Base-by-base conservation (phyloP, 2,329 filamentous ascomycete genomes). In the Aspergillus flavus region DNA sequence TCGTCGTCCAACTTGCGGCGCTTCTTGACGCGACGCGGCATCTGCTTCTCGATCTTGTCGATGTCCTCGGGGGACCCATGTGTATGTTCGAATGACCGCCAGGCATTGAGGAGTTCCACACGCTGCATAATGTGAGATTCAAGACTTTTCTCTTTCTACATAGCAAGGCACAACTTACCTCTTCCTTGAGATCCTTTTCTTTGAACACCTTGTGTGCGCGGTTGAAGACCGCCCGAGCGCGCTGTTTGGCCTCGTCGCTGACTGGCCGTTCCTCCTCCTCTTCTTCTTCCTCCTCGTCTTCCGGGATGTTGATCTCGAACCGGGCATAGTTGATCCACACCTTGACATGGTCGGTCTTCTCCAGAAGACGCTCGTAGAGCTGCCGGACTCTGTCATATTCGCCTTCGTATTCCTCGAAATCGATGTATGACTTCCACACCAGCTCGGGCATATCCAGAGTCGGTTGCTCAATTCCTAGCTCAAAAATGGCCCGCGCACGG, bases 241-340 rank as follows among this genome's bases (percentile, higher is more conserved):
- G 88, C 16, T 81, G 80, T 82, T 96, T 97, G 68, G 94, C 93
- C 63, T 89, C 89, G 26, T 95, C 92, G 78, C 90, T 93, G 73
- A 96, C 86, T 2, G 84, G 81, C 48, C 79, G 79, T 62, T 85
- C 85, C 80, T 86, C 82, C 3, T 83, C 84, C 11, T 85, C 85
- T 26, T 85, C 89, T 48, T 90, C 87, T 58, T 87, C 87, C 21
- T 87, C 87, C 23, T 86, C 83, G 14, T 83, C 86, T 62, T 96
- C 93, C 52, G 93, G 93, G 0, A 97, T 89, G 76, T 95, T 94
- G 82, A 98, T 92, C 79, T 99, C 95, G 74, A 99, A 98, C 77
- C 96, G 92, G n/a, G 95, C 95, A 80, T 94, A 99, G 77, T 92
- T 94, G 78, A 95, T 96, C 95, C 95, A 99, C 64, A 99, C 95